Percentiles rank a stretch among this genome's conserved stretches.
phyloP scores from a whole-genome alignment of 108 stramenopile genomes.

The Mayamaea pseudoterrestris region DNA sequence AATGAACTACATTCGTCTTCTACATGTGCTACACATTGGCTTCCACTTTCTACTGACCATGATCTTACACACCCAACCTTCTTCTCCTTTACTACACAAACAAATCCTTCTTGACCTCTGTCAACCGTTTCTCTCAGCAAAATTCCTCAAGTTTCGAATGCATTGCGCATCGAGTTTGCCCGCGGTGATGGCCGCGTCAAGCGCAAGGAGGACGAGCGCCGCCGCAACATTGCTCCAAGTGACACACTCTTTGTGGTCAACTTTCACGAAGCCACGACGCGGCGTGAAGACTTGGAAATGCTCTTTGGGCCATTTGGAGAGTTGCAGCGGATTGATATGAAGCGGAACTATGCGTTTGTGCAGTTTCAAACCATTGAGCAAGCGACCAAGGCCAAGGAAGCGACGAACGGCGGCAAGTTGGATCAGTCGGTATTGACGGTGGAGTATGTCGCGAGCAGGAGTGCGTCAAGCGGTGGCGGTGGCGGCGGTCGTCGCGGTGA shows the following conservation, averaged over 20 bases:
- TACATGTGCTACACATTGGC: too few species aligned
- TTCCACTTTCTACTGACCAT: background rate
- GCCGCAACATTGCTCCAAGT: constrained; percentile 69
- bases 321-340: constrained; percentile 78
- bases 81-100: background rate
- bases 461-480: constrained; percentile 13
- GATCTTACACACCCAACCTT: constrained; percentile 4
- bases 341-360: constrained; percentile 87
- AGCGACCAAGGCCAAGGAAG: constrained; percentile 62
- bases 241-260: constrained; percentile 76
- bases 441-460: constrained; percentile 70
- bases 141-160: constrained; percentile 48
- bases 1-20: too few species aligned
- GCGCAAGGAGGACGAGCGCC: constrained; percentile 84
- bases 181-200: constrained; percentile 82
- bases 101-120: constrained; percentile 1
- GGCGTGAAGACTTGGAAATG: constrained; percentile 75
- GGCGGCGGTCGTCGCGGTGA: constrained; percentile 19
- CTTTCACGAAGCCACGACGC: constrained; percentile 81
- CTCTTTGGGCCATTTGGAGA: constrained; percentile 67
- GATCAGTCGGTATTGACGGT: constrained; percentile 76
- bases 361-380: constrained; percentile 71
- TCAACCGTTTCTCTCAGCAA: constrained; percentile 24
- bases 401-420: constrained; percentile 77
- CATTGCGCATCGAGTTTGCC: constrained; percentile 77